Base-by-base conservation (phyloP, 2,329 filamentous ascomycete species). In the Xylariaceae sp. region DNA sequence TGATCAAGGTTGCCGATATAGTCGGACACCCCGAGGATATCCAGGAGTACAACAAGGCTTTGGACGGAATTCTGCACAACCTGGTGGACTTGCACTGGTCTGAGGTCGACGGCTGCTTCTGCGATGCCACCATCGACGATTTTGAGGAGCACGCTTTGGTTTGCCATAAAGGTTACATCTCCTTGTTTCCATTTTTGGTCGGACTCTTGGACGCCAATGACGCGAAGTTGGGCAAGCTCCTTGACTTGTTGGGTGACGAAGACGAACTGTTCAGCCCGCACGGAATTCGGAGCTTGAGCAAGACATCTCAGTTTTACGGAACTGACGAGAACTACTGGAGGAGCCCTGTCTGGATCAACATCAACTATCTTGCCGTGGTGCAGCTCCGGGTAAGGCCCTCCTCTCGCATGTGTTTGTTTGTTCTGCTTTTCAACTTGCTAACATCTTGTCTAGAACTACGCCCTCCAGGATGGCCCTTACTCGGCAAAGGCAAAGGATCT, bases 281-380 rank as follows among this genome's bases (percentile, higher is more conserved):
- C 54, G 92, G 92, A n/a, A 76, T 98, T 46, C 76, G 90, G 44
- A 95, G 88, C 63, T 63, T 98, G 61, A 95, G 88, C 66, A 84
- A 83, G 65, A 78, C 79, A 53, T 84, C 90, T 55, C 71, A 83
- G 55, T 77, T 88, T 45, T 97, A 96, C 61, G 88, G 83, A 28
- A 94, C 88, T 0, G 86, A 73, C 2, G 92, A 98, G 68, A 96
- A 98, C 63, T 98, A 98, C 69, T 98, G 92, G 90, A 78, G 88
- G 46, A 85, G 87, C 48, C 88, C 92, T 0, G 76, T 97, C 16
- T 97, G 90, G 90, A 85, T 97, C 57, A 92, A 92, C 59, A 88
- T 97, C 50, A 97, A 97, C 66, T 97, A 95, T 62, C 70, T 97
- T 53, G 81, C 85, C 35, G 67, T 96, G 36, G 77, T 81, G 50